Conservation (phyloP, 2,329 filamentous ascomycete species). For the Leptographium lundbergii region DNA sequence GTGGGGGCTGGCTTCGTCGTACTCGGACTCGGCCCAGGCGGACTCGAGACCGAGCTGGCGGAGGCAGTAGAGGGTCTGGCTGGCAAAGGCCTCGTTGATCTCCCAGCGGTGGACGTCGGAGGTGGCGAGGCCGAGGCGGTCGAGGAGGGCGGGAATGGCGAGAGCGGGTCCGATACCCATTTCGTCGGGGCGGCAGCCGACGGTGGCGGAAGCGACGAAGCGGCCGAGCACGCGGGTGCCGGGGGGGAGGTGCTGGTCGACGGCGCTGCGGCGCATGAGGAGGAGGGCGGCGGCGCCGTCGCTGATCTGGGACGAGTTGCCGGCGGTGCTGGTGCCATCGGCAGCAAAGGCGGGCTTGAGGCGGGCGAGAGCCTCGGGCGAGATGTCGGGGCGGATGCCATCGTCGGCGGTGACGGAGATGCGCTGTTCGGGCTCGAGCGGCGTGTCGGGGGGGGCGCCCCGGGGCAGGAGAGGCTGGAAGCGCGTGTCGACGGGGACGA, state of each 20-base stretch:
- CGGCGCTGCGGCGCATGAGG: conserved; percentile 74
- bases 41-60: conserved; percentile 54
- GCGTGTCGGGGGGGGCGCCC: conserved; percentile 39
- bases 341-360: conserved; percentile 78
- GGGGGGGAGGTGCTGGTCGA: conserved; percentile 57
- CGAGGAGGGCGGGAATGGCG: conserved; percentile 73
- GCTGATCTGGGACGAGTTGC: conserved; percentile 70
- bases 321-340: conserved; percentile 68
- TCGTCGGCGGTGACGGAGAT: conserved; percentile 69
- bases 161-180: conserved; percentile 87
- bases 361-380: conserved; percentile 56
- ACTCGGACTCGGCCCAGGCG: conserved; percentile 35
- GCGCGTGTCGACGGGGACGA: conserved; percentile 63
- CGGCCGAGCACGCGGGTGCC: conserved; percentile 58
- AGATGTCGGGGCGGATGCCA: conserved; percentile 60
- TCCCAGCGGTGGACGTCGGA: conserved; percentile 77
- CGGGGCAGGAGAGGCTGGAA: conserved; percentile 52
- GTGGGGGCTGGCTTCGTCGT: background rate
- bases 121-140: conserved; percentile 50
- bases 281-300: conserved; percentile 79
- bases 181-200: conserved; percentile 76
- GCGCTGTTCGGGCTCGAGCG: conserved; percentile 26
- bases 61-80: conserved; percentile 57
- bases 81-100: conserved; percentile 75
- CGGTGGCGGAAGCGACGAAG: conserved; percentile 64